Conservation (phyloP, 805 yeast genomes). For the Cyberlindnera euphorbiiphila region DNA sequence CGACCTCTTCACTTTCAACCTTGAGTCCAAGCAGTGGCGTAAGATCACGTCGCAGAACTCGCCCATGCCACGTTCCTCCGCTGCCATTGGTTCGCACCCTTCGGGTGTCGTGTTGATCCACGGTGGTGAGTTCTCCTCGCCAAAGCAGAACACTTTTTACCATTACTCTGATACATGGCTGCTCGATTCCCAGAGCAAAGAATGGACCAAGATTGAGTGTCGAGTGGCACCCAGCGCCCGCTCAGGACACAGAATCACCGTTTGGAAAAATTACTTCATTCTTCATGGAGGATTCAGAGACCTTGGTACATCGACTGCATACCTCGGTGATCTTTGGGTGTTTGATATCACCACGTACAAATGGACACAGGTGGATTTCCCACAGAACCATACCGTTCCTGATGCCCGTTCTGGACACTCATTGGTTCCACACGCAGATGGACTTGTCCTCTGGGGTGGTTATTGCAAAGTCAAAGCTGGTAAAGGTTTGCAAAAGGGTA, state of each 20-base stretch:
- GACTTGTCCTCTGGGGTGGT: slow-evolving; percentile 89
- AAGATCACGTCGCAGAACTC: slow-evolving; percentile 73
- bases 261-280: slow-evolving; percentile 86
- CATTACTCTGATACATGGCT: slow-evolving; percentile 98
- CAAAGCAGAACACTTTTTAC: slow-evolving; percentile 91
- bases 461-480: slow-evolving; percentile 89
- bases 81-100: slow-evolving; percentile 91
- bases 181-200: slow-evolving; percentile 75
- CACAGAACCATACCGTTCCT: slow-evolving; percentile 74
- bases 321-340: slow-evolving; percentile 84
- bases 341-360: slow-evolving; percentile 86
- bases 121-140: slow-evolving; percentile 97
- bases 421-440: slow-evolving; percentile 71
- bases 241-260: slow-evolving; percentile 87
- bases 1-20: slow-evolving; percentile 68
- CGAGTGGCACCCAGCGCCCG: slow-evolving; percentile 79
- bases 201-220: slow-evolving; percentile 83
- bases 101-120: slow-evolving; percentile 80
- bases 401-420: slow-evolving; percentile 95
- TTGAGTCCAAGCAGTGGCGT: slow-evolving; percentile 81
- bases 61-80: slow-evolving; percentile 91
- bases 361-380: slow-evolving; percentile 88
- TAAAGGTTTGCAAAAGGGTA: slow-evolving; percentile 87
- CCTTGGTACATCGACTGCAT: slow-evolving; percentile 77
- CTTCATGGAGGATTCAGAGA: slow-evolving; percentile 93